Conservation (phyloP, 768 basidiomycete species). For the Boletus rex-veris region DNA sequence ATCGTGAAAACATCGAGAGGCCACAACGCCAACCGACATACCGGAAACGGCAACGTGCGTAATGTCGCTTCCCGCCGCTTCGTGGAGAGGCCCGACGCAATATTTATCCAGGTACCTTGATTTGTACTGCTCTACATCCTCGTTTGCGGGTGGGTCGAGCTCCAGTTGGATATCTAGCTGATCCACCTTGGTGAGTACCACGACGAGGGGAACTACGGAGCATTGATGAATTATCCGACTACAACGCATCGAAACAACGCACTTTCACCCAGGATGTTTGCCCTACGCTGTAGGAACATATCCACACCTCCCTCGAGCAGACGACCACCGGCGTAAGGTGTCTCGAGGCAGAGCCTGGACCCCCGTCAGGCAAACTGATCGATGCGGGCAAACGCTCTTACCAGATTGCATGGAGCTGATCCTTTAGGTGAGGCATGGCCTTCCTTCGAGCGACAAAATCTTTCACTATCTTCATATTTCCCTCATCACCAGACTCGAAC, state of each 20-base stretch:
- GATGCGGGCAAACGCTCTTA: background rate
- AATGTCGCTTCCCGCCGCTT: conserved; percentile 1
- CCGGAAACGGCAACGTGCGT: conserved; percentile 5
- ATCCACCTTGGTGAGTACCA: conserved; percentile 18
- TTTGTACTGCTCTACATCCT: background rate
- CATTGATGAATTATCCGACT: background rate
- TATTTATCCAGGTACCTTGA: background rate
- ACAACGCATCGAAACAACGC: background rate
- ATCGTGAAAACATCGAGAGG: background rate
- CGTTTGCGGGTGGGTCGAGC: background rate
- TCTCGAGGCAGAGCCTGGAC: conserved; percentile 16
- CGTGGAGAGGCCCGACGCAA: conserved; percentile 1
- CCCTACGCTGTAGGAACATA: conserved; percentile 3
- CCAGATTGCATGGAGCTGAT: conserved; percentile 16
- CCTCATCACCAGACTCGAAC: conserved; percentile 7
- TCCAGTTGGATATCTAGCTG: conserved; percentile 1
- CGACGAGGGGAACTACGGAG: conserved; percentile 7
- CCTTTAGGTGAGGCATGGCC: background rate
- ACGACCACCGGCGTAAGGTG: conserved; percentile 12
- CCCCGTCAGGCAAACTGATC: background rate
- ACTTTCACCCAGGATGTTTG: conserved; percentile 8
- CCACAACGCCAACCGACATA: background rate
- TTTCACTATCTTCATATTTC: conserved; percentile 1
- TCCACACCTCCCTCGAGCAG: conserved; percentile 14
- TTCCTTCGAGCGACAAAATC: conserved; percentile 3